Percentiles rank a stretch among this genome's conserved stretches.
Evolutionary conservation across 2,329 filamentous ascomycete genomes (phyloP).

Genomic region (Metarhizium humberi): DNA sequence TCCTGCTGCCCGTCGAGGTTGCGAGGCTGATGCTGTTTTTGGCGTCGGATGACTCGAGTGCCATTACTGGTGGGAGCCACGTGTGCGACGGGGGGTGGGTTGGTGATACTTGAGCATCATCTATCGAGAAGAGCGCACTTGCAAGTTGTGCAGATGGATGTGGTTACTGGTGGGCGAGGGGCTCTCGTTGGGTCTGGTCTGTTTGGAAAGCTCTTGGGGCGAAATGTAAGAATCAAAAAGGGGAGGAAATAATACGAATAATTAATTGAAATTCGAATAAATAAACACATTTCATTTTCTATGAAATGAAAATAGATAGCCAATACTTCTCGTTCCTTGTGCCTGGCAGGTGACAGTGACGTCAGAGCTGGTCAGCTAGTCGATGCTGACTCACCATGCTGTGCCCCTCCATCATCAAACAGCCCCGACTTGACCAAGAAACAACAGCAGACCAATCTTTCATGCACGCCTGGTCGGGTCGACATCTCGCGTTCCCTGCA

Average conservation of each 20-base stretch:
- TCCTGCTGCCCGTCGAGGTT: conserved; percentile 32
- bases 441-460: neutral
- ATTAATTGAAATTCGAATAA: too few species aligned
- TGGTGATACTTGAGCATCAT: conserved; percentile 4
- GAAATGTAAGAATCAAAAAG: too few species aligned
- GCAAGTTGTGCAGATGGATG: neutral
- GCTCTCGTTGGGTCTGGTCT: too few species aligned
- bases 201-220: too few species aligned
- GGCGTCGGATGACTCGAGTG: conserved; percentile 35
- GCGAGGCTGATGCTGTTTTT: conserved; percentile 36
- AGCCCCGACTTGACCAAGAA: too few species aligned
- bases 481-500: neutral
- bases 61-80: conserved; percentile 32
- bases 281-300: too few species aligned
- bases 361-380: too few species aligned
- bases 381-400: neutral
- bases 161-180: too few species aligned
- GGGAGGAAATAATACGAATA: neutral
- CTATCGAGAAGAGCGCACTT: neutral
- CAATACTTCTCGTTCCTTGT: too few species aligned
- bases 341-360: too few species aligned
- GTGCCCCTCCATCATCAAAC: neutral
- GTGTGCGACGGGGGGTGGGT: conserved; percentile 24
- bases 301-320: too few species aligned
- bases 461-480: neutral